phyloP scores from a whole-genome alignment of 2,329 filamentous ascomycete species.

The Alternaria tenuissima region DNA sequence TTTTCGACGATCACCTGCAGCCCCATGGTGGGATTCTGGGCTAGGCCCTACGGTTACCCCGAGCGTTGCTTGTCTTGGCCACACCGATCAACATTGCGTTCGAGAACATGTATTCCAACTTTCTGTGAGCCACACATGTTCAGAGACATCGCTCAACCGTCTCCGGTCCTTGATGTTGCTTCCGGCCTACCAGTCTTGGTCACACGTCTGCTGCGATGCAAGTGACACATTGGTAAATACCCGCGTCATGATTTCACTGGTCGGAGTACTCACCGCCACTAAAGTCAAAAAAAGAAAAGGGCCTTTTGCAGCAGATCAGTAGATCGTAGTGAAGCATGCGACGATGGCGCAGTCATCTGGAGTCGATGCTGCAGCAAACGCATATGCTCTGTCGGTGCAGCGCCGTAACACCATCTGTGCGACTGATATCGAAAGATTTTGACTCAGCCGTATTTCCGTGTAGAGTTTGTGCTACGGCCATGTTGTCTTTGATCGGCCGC shows the following conservation, averaged over 20 bases:
- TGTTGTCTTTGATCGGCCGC: conserved; percentile 10
- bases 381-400: conserved; percentile 6
- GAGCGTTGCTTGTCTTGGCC: background rate
- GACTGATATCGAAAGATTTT: conserved; percentile 14
- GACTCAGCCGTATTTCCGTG: conserved; percentile 22
- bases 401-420: conserved; percentile 23
- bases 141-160: background rate
- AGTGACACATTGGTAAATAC: background rate
- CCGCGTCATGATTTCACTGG: background rate
- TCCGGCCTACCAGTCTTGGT: background rate
- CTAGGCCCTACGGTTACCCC: conserved; percentile 2
- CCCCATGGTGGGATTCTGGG: conserved; percentile 7
- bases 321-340: background rate
- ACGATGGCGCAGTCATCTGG: conserved; percentile 5
- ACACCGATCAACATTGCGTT: background rate
- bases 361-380: conserved; percentile 15
- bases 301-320: conserved; percentile 1
- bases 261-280: conserved; percentile 5
- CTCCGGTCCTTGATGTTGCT: conserved; percentile 1
- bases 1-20: conserved; percentile 11
- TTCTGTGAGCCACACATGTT: background rate
- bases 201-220: conserved; percentile 3
- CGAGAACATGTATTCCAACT: background rate
- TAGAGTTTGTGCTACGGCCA: conserved; percentile 16
- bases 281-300: conserved; percentile 1